Conservation (phyloP, 2,329 filamentous ascomycete genomes). For the Colletotrichum aenigma region DNA sequence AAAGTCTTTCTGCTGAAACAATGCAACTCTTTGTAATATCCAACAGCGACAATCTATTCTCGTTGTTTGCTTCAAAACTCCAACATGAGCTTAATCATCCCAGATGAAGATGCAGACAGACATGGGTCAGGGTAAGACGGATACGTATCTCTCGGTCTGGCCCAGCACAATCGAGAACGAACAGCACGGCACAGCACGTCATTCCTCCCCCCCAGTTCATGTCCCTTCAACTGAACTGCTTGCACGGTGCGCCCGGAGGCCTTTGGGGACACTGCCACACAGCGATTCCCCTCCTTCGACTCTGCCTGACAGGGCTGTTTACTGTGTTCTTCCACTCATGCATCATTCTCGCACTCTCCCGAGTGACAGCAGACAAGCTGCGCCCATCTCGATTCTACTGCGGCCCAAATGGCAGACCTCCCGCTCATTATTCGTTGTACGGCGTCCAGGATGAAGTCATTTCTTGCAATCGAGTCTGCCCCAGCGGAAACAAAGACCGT, state of each 20-base stretch:
- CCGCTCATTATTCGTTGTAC: not conserved
- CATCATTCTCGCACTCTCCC: not conserved
- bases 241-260: not conserved
- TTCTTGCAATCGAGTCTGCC: not conserved
- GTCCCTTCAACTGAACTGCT: not conserved
- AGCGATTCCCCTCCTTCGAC: not conserved
- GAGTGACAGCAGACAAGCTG: not conserved
- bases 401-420: not conserved
- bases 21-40: not conserved
- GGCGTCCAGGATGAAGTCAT: not conserved
- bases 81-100: not conserved
- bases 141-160: not conserved
- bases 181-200: constrained; percentile 2
- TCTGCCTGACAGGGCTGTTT: constrained; percentile 18
- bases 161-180: not conserved
- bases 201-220: not conserved
- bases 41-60: not conserved
- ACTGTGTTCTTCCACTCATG: not conserved
- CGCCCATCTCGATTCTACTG: not conserved
- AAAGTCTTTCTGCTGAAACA: rapidly evolving
- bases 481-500: not conserved
- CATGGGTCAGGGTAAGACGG: not conserved
- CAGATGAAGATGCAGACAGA: not conserved
- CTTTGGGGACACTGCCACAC: constrained; percentile 3
- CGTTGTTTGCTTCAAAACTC: not conserved